Evolutionary conservation across 73 alveolate genomes (phyloP).

Genomic region (Diophrys appendiculata): DNA sequence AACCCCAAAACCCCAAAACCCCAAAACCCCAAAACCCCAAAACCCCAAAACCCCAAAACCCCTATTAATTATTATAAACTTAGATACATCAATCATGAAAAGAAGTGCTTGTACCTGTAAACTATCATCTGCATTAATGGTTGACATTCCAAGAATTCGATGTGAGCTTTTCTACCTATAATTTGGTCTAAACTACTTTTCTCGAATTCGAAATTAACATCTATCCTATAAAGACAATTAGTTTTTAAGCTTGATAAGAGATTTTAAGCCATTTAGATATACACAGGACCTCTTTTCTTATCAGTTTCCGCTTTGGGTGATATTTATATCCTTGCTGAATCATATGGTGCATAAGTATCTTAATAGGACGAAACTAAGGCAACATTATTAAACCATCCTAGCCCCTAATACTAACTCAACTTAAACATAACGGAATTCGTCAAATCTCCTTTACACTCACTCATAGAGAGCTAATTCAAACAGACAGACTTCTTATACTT

Average conservation of each 20-base stretch:
- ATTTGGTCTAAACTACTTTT: background rate
- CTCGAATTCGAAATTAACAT: conserved; percentile 85
- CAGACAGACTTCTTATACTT: conserved; percentile 95
- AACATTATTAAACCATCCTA: conserved; percentile 77
- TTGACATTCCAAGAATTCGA: too few species aligned
- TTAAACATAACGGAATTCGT: conserved; percentile 10
- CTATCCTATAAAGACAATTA: conserved; percentile 53
- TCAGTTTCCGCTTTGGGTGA: conserved; percentile 73
- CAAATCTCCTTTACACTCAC: too few species aligned
- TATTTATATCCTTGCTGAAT: conserved; percentile 92
- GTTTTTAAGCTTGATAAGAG: conserved; percentile 63
- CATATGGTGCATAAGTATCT: conserved; percentile 98
- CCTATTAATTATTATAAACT: too few species aligned
- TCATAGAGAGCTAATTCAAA: conserved; percentile 92
- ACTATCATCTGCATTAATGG: too few species aligned
- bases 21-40: too few species aligned
- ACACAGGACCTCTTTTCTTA: conserved; percentile 80
- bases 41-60: too few species aligned
- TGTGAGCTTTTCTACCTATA: conserved; percentile 16
- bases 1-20: too few species aligned
- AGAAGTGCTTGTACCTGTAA: too few species aligned
- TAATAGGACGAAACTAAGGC: conserved; percentile 87
- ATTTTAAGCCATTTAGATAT: conserved; percentile 91
- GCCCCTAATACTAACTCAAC: conserved; percentile 26
- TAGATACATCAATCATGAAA: too few species aligned